A percentile compares a stretch with the other conserved stretches of the same genome.
phyloP scores from a whole-genome alignment of 768 basidiomycete genomes.

The Leccinum boreale region DNA sequence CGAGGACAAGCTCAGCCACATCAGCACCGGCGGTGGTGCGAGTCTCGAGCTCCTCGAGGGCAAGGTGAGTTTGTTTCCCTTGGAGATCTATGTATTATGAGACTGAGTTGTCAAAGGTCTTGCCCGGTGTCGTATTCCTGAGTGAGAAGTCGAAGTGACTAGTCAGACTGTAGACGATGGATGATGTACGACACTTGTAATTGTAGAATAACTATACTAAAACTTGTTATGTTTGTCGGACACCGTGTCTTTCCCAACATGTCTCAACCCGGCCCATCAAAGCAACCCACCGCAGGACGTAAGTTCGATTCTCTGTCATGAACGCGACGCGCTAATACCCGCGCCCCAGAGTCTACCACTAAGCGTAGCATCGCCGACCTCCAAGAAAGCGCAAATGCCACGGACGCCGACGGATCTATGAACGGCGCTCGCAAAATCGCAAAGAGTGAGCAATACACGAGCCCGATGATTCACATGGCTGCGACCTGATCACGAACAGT shows the following conservation, averaged over 20 bases:
- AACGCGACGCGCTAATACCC: background rate
- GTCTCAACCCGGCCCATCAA: constrained; percentile 16
- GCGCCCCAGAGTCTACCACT: constrained; percentile 2
- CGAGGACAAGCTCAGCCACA: constrained; percentile 91
- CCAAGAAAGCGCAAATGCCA: constrained; percentile 9
- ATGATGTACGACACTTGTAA: constrained; percentile 12
- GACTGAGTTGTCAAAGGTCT: constrained; percentile 44
- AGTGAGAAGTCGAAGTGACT: constrained; percentile 60
- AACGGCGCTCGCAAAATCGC: constrained; percentile 17
- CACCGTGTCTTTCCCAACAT: background rate
- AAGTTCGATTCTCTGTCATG: constrained; percentile 5
- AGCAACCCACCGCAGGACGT: constrained; percentile 1
- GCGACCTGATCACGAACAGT: constrained; percentile 19
- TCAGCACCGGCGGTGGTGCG: constrained; percentile 93
- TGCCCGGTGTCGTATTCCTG: constrained; percentile 90
- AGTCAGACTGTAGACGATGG: constrained; percentile 13
- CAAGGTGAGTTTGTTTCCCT: constrained; percentile 58
- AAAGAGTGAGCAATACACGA: constrained; percentile 21
- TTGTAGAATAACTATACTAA: constrained; percentile 17
- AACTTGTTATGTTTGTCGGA: background rate
- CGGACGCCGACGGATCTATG: constrained; percentile 18
- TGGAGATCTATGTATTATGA: constrained; percentile 1
- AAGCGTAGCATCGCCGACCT: constrained; percentile 21
- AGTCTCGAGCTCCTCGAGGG: constrained; percentile 96
- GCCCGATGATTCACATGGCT: too few relatives aligned